These are phyloP conservation scores for Phytophthora macrochlamydospora DNA, from an alignment of 352 stramenopile species.

Conservation along the genomic window DNA sequence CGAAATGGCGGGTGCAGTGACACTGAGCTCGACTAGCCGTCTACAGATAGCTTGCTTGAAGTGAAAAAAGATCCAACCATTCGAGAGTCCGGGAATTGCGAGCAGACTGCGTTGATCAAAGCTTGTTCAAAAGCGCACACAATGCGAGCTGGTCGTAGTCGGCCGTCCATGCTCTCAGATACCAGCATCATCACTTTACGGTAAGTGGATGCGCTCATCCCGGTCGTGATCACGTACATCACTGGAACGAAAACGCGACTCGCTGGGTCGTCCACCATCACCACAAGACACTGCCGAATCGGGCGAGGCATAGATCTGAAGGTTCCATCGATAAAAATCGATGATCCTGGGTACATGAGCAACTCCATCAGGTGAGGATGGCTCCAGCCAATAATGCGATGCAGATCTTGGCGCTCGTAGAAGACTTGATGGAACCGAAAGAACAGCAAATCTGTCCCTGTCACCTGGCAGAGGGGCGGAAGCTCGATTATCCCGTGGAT, in stretches of 20 bases:
- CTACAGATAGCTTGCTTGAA: not conserved
- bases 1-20: not conserved
- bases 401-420: not conserved
- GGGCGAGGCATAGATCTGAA: conserved; percentile 10
- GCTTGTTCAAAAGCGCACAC: conserved; percentile 15
- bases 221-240: conserved; percentile 14
- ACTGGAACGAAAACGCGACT: conserved; percentile 5
- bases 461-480: not conserved
- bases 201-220: not conserved
- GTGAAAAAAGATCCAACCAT: conserved; percentile 17
- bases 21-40: not conserved
- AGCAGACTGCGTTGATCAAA: conserved; percentile 6
- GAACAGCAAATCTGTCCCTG: not conserved
- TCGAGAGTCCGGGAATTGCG: conserved; percentile 11
- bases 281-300: conserved; percentile 16
- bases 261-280: conserved; percentile 18
- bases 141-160: conserved; percentile 4
- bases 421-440: conserved; percentile 3
- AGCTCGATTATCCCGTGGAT: not conserved
- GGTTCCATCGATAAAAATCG: conserved; percentile 32
- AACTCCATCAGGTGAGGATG: conserved; percentile 16
- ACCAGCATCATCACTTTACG: conserved; percentile 8
- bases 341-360: conserved; percentile 4
- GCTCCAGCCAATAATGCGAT: conserved; percentile 23
- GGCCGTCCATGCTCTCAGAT: conserved; percentile 2